Conservation (phyloP, 805 yeast species). For the Ogataea minuta region DNA sequence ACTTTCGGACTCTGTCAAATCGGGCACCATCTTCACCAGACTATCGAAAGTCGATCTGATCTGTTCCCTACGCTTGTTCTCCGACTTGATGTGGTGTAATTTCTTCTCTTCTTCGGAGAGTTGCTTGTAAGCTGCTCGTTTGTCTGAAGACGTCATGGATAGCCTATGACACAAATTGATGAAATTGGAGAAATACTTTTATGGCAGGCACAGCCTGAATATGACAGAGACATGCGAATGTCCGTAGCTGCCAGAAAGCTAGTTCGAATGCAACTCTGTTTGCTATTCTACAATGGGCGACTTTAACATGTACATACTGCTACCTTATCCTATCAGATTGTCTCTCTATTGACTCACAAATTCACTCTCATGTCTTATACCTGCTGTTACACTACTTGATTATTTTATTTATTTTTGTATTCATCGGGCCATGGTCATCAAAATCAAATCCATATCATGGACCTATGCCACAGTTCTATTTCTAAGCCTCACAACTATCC, state of each 20-base stretch:
- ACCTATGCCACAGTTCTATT: constrained; percentile 51
- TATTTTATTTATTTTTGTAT: background rate
- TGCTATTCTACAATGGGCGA: no score
- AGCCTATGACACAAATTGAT: no score
- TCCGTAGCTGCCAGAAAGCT: no score
- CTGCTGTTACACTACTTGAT: background rate
- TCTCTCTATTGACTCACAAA: no score
- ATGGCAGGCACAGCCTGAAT: no score
- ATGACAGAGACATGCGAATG: no score
- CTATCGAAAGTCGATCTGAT: constrained; percentile 80
- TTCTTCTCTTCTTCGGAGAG: constrained; percentile 35
- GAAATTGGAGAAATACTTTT: no score
- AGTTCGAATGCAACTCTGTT: no score
- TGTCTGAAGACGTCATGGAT: constrained; percentile 8
- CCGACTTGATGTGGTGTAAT: constrained; percentile 46
- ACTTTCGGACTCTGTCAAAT: constrained; percentile 62
- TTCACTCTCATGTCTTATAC: no score
- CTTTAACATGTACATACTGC: no score
- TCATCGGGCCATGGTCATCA: constrained; percentile 16
- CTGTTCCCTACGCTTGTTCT: constrained; percentile 82
- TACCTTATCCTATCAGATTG: background rate
- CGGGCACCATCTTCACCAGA: constrained; percentile 74
- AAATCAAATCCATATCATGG: constrained; percentile 20
- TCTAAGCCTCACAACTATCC: constrained; percentile 36
- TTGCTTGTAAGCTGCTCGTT: constrained; percentile 14